Percentiles rank a stretch among this genome's conserved stretches.
phyloP scores from a whole-genome alignment of 1,284 basidiomycete species.

The Malassezia globosa region DNA sequence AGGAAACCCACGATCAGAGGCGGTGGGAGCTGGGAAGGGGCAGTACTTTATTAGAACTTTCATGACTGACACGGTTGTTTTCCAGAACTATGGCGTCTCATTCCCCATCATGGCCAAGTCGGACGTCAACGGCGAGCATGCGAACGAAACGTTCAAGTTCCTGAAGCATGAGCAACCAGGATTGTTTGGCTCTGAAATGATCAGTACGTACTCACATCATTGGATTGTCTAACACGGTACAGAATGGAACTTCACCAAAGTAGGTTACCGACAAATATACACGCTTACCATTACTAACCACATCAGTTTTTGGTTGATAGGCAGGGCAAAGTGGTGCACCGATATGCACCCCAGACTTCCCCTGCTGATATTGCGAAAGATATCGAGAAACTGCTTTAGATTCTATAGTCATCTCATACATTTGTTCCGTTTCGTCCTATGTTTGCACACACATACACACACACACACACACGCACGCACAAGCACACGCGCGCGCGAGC shows the following conservation, averaged over 20 bases:
- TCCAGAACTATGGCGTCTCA: constrained; percentile 45
- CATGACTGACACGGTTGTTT: not conserved
- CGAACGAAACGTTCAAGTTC: constrained; percentile 72
- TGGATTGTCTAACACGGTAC: not conserved
- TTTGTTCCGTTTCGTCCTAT: too few species aligned
- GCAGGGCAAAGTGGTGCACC: constrained; percentile 60
- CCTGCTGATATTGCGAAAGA: constrained; percentile 59
- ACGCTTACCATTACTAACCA: too few species aligned
- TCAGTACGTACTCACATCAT: constrained; percentile 49
- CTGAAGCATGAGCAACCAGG: constrained; percentile 69
- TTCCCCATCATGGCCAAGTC: constrained; percentile 49
- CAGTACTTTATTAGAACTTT: too few species aligned
- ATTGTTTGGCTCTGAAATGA: constrained; percentile 60
- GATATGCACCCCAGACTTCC: constrained; percentile 68
- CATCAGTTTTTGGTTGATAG: constrained; percentile 50
- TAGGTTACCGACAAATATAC: not conserved
- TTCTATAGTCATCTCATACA: not conserved
- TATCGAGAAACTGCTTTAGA: constrained; percentile 53
- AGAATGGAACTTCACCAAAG: constrained; percentile 51
- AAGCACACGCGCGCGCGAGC: too few species aligned
- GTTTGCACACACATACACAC: not conserved
- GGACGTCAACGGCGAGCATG: constrained; percentile 71
- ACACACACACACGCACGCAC: too few species aligned
- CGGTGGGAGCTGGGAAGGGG: too few species aligned
- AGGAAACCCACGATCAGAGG: too few species aligned